These are phyloP conservation scores for Mortierella claussenii DNA, from an alignment of 192 early-diverging fungal species.

Conservation along the genomic window DNA sequence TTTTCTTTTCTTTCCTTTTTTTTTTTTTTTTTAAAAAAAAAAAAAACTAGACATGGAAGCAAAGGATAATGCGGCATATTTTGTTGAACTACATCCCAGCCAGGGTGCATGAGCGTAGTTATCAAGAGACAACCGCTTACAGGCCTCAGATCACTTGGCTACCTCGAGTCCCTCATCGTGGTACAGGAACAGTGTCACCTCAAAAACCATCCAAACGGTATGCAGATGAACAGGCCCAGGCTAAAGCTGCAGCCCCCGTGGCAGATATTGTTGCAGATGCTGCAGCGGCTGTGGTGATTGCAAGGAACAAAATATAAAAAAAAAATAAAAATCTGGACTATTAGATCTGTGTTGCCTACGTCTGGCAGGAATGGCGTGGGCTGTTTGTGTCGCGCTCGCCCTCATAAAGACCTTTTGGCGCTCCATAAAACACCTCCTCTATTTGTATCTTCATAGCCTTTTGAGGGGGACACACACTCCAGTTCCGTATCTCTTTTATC, in stretches of 20 bases:
- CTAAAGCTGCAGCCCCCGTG: not conserved
- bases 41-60: conserved; percentile 10
- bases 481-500: too few species aligned
- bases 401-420: too few species aligned
- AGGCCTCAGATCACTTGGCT: conserved; percentile 13
- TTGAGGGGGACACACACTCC: too few species aligned
- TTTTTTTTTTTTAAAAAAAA: not conserved
- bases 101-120: not conserved
- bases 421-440: too few species aligned
- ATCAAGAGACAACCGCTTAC: conserved; percentile 2
- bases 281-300: not conserved
- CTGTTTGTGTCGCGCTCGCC: too few species aligned
- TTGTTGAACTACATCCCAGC: conserved; percentile 18
- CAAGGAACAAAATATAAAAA: not conserved
- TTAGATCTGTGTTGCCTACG: too few species aligned
- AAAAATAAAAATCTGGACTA: too few species aligned
- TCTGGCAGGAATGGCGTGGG: too few species aligned
- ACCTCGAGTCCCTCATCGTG: not conserved
- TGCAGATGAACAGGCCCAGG: not conserved
- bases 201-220: conserved; percentile 16
- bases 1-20: not conserved
- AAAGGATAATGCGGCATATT: conserved; percentile 3
- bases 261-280: not conserved
- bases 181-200: conserved; percentile 4
- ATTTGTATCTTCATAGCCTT: too few species aligned